phyloP scores from a whole-genome alignment of 345 rosid species.

The Excoecaria agallocha region DNA sequence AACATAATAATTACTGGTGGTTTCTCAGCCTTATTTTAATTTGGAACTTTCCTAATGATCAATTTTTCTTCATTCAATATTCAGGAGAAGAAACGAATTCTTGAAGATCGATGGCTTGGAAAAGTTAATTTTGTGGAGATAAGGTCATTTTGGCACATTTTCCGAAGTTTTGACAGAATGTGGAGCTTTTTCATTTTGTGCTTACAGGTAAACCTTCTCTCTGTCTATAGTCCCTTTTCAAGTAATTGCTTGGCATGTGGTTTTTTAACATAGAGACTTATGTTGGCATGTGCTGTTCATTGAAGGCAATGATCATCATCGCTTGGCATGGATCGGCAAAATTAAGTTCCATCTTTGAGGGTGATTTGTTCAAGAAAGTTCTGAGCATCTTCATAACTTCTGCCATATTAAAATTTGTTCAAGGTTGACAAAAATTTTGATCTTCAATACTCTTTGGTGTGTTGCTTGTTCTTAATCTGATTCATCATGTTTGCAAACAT shows the following conservation, averaged over 20 bases:
- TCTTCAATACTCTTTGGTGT: not conserved
- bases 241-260: slow-evolving; percentile 10
- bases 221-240: not conserved
- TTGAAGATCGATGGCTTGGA: slow-evolving; percentile 43
- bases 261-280: slow-evolving; percentile 1
- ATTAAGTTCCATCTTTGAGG: slow-evolving; percentile 37
- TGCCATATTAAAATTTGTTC: slow-evolving; percentile 51
- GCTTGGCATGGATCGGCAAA: slow-evolving; percentile 61
- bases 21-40: slow-evolving; percentile 3
- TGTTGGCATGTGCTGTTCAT: slow-evolving; percentile 22
- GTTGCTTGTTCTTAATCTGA: slow-evolving; percentile 7
- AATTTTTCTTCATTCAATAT: not conserved
- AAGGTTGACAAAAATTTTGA: slow-evolving; percentile 41
- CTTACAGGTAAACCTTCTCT: slow-evolving; percentile 41
- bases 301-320: slow-evolving; percentile 58
- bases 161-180: slow-evolving; percentile 68
- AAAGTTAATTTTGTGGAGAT: slow-evolving; percentile 62
- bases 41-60: slow-evolving; percentile 9
- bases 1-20: no score
- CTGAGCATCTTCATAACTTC: slow-evolving; percentile 64
- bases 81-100: slow-evolving; percentile 37
- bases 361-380: slow-evolving; percentile 52
- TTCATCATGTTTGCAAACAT: not conserved
- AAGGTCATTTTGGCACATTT: slow-evolving; percentile 61
- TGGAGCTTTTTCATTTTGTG: slow-evolving; percentile 61